Conservation (phyloP, 2,329 filamentous ascomycete species). For the Venturia carpophila region DNA sequence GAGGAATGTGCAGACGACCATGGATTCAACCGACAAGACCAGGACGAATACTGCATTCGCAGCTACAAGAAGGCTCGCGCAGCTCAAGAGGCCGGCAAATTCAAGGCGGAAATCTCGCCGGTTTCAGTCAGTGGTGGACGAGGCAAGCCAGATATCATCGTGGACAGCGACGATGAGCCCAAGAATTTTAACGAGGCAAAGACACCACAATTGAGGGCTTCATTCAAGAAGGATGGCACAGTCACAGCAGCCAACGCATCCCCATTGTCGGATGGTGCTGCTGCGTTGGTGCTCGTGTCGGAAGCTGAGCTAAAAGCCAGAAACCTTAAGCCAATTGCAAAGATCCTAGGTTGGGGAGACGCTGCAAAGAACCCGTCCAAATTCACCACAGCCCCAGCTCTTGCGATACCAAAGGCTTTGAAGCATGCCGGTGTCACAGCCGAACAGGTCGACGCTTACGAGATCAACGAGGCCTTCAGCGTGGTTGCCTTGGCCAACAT, state of each 20-base stretch:
- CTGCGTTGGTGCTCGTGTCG: constrained; percentile 86
- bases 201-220: constrained; percentile 52
- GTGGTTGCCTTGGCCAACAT: constrained; percentile 94
- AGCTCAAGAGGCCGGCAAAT: constrained; percentile 72
- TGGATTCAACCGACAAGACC: constrained; percentile 69
- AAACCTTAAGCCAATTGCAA: constrained; percentile 82
- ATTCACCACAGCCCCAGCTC: constrained; percentile 88
- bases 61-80: constrained; percentile 90
- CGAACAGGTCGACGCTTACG: constrained; percentile 80
- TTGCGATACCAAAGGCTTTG: constrained; percentile 95
- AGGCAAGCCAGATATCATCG: constrained; percentile 74
- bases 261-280: constrained; percentile 89
- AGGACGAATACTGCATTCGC: constrained; percentile 93
- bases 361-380: constrained; percentile 85
- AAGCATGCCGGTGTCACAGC: constrained; percentile 81
- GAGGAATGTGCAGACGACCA: constrained; percentile 89
- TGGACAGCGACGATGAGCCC: constrained; percentile 88
- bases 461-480: constrained; percentile 99
- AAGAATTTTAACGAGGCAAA: constrained; percentile 65
- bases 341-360: constrained; percentile 96
- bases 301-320: constrained; percentile 92
- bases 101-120: constrained; percentile 80
- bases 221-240: constrained; percentile 77
- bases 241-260: constrained; percentile 96
- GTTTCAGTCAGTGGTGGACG: constrained; percentile 80